Conservation (phyloP, 345 rosid species). For the Aegle marmelos region DNA sequence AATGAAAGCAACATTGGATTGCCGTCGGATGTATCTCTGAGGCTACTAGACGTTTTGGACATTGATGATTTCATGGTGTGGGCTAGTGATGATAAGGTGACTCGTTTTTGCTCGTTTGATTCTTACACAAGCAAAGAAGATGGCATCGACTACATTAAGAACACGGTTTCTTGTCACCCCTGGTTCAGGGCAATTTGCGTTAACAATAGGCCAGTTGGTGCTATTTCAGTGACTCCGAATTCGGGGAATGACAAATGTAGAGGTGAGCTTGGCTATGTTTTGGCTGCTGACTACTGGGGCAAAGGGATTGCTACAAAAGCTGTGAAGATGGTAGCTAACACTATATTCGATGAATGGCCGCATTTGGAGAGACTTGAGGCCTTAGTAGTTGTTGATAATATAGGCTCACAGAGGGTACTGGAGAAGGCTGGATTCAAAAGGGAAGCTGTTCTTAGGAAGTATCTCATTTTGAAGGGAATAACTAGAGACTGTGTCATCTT, state of each 20-base stretch:
- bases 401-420: slow-evolving; percentile 56
- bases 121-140: slow-evolving; percentile 48
- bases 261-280: slow-evolving; percentile 50
- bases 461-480: slow-evolving; percentile 36
- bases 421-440: slow-evolving; percentile 64
- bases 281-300: slow-evolving; percentile 53
- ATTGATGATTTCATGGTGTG: slow-evolving; percentile 66
- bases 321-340: slow-evolving; percentile 40
- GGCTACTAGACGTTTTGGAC: slow-evolving; percentile 41
- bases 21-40: slow-evolving; percentile 33
- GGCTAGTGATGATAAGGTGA: slow-evolving; percentile 49
- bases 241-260: slow-evolving; percentile 36
- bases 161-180: slow-evolving; percentile 43
- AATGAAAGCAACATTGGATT: neutral
- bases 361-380: slow-evolving; percentile 67
- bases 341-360: slow-evolving; percentile 48
- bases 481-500: slow-evolving; percentile 56
- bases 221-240: slow-evolving; percentile 46
- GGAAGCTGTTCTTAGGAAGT: slow-evolving; percentile 67
- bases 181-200: slow-evolving; percentile 65
- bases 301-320: slow-evolving; percentile 55
- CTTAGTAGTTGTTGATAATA: slow-evolving; percentile 50
- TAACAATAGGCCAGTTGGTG: slow-evolving; percentile 43
- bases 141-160: slow-evolving; percentile 34
- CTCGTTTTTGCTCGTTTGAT: slow-evolving; percentile 54